These are phyloP conservation scores for Hysterium pulicare DNA, from an alignment of 2,329 filamentous ascomycete genomes.

Conservation along the genomic window DNA sequence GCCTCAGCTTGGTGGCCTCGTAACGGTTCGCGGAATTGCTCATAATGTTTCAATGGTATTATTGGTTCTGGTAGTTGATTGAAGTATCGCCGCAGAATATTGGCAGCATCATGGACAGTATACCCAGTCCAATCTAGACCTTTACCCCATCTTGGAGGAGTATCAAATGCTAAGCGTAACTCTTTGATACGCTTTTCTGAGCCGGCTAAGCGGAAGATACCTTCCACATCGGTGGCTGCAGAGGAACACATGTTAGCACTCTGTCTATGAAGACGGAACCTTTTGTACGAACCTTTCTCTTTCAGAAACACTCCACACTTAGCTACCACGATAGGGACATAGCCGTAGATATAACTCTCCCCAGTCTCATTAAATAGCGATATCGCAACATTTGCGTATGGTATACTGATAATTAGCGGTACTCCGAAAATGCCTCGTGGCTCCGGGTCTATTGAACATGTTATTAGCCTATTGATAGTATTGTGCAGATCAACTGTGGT, in stretches of 20 bases:
- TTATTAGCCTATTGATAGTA: constrained; percentile 22
- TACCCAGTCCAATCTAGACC: constrained; percentile 96
- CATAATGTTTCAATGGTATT: constrained; percentile 89
- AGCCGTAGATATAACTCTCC: constrained; percentile 96
- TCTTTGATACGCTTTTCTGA: constrained; percentile 99
- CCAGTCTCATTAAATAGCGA: constrained; percentile 90
- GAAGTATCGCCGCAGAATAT: constrained; percentile 90
- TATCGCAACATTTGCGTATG: constrained; percentile 96
- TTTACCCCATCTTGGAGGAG: constrained; percentile 85
- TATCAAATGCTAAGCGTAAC: constrained; percentile 86
- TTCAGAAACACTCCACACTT: constrained; percentile 98
- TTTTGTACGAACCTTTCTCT: constrained; percentile 74
- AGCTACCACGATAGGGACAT: constrained; percentile 95
- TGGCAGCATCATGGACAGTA: constrained; percentile 96
- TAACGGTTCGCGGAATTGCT: constrained; percentile 82
- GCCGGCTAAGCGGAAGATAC: constrained; percentile 92
- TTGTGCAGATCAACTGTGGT: constrained; percentile 13
- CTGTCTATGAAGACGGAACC: background rate
- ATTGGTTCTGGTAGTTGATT: constrained; percentile 97
- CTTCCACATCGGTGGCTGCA: constrained; percentile 86
- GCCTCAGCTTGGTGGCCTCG: constrained; percentile 66
- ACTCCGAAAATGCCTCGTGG: constrained; percentile 88
- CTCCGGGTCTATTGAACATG: constrained; percentile 25
- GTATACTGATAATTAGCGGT: constrained; percentile 88
- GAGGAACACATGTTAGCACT: constrained; percentile 17